Evolutionary conservation across 768 basidiomycete genomes (phyloP).

Genomic region (Xerocomellus chrysenteron): DNA sequence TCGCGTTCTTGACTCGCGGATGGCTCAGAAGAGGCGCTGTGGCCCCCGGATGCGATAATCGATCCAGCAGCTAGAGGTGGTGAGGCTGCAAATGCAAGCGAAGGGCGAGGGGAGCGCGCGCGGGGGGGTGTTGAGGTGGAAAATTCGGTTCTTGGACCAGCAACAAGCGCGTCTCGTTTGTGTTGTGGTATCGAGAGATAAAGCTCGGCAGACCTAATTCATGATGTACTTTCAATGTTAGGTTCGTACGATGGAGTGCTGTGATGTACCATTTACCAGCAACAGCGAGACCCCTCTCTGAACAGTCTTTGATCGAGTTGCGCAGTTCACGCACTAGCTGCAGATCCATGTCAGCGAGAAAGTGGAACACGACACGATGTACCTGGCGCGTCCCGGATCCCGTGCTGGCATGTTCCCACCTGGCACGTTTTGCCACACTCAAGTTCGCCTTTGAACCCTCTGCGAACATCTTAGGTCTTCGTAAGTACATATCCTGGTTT

Average conservation of each 20-base stretch:
- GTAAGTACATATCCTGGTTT: neutral
- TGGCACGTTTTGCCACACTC: neutral
- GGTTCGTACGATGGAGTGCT: constrained; percentile 5
- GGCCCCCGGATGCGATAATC: constrained; percentile 24
- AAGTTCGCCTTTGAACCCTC: too few species aligned
- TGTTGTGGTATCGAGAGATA: constrained; percentile 55
- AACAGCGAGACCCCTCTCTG: constrained; percentile 64
- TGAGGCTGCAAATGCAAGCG: constrained; percentile 34
- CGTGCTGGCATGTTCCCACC: constrained; percentile 13
- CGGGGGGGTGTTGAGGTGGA: constrained; percentile 63
- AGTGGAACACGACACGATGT: neutral
- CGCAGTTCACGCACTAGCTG: constrained; percentile 57
- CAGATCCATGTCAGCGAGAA: constrained; percentile 38
- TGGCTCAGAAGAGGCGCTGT: constrained; percentile 4
- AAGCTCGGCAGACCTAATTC: constrained; percentile 71
- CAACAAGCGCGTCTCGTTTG: constrained; percentile 39
- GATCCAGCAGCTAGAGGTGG: constrained; percentile 33
- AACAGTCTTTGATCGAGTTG: constrained; percentile 66
- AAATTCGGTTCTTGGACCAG: constrained; percentile 37
- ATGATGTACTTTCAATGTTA: constrained; percentile 17
- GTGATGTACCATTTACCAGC: constrained; percentile 74
- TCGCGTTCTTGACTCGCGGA: constrained; percentile 38
- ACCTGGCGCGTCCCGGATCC: neutral
- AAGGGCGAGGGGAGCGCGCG: constrained; percentile 40
- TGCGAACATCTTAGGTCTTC: neutral